These are phyloP conservation scores for Draba incana DNA, from an alignment of 345 rosid genomes.

Conservation along the genomic window DNA sequence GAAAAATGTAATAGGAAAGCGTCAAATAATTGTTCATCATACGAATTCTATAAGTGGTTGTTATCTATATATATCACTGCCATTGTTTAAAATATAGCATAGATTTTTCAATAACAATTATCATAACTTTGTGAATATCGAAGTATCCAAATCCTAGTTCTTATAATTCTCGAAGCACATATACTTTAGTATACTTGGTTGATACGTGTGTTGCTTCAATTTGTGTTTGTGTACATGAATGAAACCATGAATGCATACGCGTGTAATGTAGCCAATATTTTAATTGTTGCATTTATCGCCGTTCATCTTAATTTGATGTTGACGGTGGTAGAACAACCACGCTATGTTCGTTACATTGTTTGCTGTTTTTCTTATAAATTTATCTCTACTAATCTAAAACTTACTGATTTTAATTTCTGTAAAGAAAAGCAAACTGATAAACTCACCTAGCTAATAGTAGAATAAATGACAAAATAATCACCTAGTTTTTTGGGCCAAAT, in stretches of 20 bases:
- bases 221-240: conserved; percentile 10
- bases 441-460: no score
- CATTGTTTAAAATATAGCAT: not conserved
- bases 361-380: no score
- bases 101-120: no score
- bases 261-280: conserved; percentile 4
- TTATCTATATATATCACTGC: not conserved
- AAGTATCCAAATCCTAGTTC: not conserved
- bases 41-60: not conserved
- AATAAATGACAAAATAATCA: no score
- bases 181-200: not conserved
- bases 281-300: not conserved
- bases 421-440: no score
- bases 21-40: not conserved
- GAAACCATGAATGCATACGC: conserved; percentile 2
- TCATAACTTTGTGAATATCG: not conserved
- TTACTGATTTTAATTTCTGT: no score
- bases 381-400: no score
- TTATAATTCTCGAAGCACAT: not conserved
- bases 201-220: conserved; percentile 6
- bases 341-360: not conserved
- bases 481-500: no score
- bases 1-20: not conserved
- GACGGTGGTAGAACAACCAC: conserved; percentile 5
- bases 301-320: not conserved